Percentiles rank a stretch among this genome's conserved stretches.
Evolutionary conservation across 257 asterid species (phyloP).

Genomic region (Handroanthus guayacan): DNA sequence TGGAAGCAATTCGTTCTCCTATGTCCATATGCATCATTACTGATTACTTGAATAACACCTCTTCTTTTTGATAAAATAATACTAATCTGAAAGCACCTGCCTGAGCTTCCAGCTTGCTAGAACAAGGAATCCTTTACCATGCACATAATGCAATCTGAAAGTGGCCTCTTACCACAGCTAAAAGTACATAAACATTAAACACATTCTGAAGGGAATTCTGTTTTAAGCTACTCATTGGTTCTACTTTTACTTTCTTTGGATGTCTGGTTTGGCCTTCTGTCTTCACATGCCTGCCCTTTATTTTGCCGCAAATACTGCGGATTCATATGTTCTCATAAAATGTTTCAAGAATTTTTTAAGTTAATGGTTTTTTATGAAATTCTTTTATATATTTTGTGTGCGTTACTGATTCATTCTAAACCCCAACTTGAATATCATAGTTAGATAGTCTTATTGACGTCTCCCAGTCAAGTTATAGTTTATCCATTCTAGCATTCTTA

Average conservation of each 20-base stretch:
- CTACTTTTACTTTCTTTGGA: not conserved
- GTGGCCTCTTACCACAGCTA: not conserved
- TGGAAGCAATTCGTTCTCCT: no score
- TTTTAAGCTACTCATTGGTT: not conserved
- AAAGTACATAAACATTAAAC: not conserved
- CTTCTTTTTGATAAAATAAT: no score
- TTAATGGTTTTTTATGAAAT: not conserved
- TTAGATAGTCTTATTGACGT: not conserved
- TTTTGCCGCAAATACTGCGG: not conserved
- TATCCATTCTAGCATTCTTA: not conserved
- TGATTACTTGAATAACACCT: no score
- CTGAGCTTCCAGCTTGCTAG: no score
- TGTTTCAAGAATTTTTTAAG: not conserved
- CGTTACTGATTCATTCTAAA: constrained; percentile 1
- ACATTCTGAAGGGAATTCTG: not conserved
- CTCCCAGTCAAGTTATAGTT: not conserved
- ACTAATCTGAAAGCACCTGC: no score
- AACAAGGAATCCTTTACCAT: no score
- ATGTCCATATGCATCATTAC: no score
- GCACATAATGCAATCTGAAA: not conserved
- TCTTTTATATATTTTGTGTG: not conserved
- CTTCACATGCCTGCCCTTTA: not conserved
- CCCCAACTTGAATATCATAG: not conserved
- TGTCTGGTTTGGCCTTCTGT: not conserved
- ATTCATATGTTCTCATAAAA: constrained; percentile 7